These are phyloP conservation scores for Aaosphaeria arxii DNA, from an alignment of 2,329 filamentous ascomycete genomes.

Conservation along the genomic window DNA sequence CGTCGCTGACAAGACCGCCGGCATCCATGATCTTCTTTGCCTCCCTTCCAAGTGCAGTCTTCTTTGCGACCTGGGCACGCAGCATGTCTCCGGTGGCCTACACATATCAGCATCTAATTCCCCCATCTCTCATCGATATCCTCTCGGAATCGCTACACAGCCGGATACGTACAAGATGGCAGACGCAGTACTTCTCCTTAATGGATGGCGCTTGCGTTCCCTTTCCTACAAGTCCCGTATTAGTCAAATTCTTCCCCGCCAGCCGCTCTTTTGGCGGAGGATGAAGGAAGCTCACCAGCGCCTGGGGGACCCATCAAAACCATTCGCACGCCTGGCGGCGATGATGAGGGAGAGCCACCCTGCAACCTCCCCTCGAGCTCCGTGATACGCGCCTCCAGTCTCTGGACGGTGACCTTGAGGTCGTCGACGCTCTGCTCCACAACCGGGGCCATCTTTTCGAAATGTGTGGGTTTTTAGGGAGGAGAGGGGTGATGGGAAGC, in stretches of 20 bases:
- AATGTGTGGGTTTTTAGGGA: conserved; percentile 7
- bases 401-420: conserved; percentile 78
- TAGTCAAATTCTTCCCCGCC: conserved; percentile 13
- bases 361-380: conserved; percentile 73
- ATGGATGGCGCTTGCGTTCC: conserved; percentile 97
- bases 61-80: conserved; percentile 95
- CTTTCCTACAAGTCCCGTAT: conserved; percentile 66
- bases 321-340: conserved; percentile 76
- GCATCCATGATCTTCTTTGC: conserved; percentile 99
- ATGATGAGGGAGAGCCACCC: conserved; percentile 35
- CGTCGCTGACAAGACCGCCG: conserved; percentile 94
- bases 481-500: conserved; percentile 7
- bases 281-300: conserved; percentile 67
- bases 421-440: conserved; percentile 76
- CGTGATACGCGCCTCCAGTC: conserved; percentile 82
- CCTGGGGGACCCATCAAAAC: conserved; percentile 96
- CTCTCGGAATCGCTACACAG: neutral
- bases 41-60: conserved; percentile 89
- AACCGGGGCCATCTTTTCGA: conserved; percentile 73
- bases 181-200: conserved; percentile 97
- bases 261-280: neutral
- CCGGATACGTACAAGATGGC: conserved; percentile 74
- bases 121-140: neutral
- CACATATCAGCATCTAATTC: conserved; percentile 15
- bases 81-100: conserved; percentile 99